Conservation (phyloP, 495 filamentous ascomycete genomes). For the Friedmanniomyces simplex region DNA sequence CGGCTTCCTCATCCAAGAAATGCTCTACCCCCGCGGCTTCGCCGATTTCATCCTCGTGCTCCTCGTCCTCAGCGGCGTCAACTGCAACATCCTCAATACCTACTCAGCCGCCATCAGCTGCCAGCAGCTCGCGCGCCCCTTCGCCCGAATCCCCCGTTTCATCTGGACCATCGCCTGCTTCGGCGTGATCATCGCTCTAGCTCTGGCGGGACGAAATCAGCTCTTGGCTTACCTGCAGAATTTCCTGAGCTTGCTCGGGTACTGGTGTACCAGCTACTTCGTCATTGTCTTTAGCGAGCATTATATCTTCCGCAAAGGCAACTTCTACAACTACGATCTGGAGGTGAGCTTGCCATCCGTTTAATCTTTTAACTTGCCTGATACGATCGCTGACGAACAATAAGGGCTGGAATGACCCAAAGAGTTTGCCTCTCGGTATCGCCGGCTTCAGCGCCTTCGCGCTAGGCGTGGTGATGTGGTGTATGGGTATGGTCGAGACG, state of each 20-base stretch:
- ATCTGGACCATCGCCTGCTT: slow-evolving; percentile 37
- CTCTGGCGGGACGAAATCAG: slow-evolving; percentile 34
- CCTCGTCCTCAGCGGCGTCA: slow-evolving; percentile 23
- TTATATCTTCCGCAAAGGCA: slow-evolving; percentile 44
- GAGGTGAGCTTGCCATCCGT: slow-evolving; percentile 25
- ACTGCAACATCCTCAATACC: slow-evolving; percentile 36
- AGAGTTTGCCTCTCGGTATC: slow-evolving; percentile 37
- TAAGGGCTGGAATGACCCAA: slow-evolving; percentile 37
- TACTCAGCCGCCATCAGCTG: slow-evolving; percentile 36
- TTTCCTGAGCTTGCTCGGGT: slow-evolving; percentile 30
- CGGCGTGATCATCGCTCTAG: slow-evolving; percentile 33
- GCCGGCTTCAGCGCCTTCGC: slow-evolving; percentile 39
- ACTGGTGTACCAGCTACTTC: slow-evolving; percentile 30
- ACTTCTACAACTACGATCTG: slow-evolving; percentile 38
- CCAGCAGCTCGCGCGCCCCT: slow-evolving; percentile 36
- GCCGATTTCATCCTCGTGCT: slow-evolving; percentile 48
- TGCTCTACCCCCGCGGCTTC: slow-evolving; percentile 46
- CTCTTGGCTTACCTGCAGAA: slow-evolving; percentile 34
- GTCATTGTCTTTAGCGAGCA: slow-evolving; percentile 51
- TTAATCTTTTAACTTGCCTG: not conserved
- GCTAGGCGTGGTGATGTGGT: slow-evolving; percentile 36
- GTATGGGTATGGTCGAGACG: slow-evolving; percentile 39
- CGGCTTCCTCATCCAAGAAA: slow-evolving; percentile 46
- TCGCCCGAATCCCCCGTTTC: slow-evolving; percentile 34
- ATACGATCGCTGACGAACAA: not conserved